A percentile compares a stretch with the other conserved stretches of the same genome.
phyloP scores from a whole-genome alignment of 176 grass and related monocot genomes.

The Aegilops speltoides region DNA sequence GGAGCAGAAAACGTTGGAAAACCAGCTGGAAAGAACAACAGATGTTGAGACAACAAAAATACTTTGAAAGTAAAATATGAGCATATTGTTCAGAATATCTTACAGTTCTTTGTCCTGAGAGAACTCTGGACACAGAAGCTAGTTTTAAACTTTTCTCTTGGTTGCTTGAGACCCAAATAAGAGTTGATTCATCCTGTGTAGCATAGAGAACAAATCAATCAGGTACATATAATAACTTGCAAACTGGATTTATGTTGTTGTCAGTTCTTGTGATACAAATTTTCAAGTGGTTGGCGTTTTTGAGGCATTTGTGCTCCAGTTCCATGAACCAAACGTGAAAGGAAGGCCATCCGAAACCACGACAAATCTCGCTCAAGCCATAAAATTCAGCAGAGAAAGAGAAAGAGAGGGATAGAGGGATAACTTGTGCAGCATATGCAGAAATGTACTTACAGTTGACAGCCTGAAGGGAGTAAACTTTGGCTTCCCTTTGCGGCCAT shows the following conservation, averaged over 20 bases:
- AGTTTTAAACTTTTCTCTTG: slow-evolving; percentile 84
- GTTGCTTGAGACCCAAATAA: slow-evolving; percentile 88
- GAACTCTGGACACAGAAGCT: slow-evolving; percentile 80
- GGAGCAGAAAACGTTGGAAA: slow-evolving; percentile 81
- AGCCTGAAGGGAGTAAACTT: slow-evolving; percentile 91
- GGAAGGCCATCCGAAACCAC: background rate
- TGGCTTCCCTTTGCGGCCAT: slow-evolving; percentile 88
- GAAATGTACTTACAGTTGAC: slow-evolving; percentile 65
- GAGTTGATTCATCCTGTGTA: slow-evolving; percentile 77
- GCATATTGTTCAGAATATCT: slow-evolving; percentile 2
- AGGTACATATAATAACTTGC: background rate
- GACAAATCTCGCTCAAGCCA: background rate
- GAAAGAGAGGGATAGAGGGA: background rate
- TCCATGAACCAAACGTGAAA: background rate
- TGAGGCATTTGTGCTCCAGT: background rate
- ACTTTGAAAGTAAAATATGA: background rate
- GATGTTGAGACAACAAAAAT: slow-evolving; percentile 6
- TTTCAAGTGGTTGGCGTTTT: background rate
- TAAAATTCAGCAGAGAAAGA: background rate
- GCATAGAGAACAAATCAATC: background rate
- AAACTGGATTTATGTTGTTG: background rate
- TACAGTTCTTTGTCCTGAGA: slow-evolving; percentile 92
- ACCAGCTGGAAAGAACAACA: slow-evolving; percentile 60
- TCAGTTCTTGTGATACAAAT: background rate
- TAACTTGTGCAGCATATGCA: background rate